These are phyloP conservation scores for Rhodotorula mucilaginosa DNA, from an alignment of 1,284 basidiomycete species.

Conservation along the genomic window DNA sequence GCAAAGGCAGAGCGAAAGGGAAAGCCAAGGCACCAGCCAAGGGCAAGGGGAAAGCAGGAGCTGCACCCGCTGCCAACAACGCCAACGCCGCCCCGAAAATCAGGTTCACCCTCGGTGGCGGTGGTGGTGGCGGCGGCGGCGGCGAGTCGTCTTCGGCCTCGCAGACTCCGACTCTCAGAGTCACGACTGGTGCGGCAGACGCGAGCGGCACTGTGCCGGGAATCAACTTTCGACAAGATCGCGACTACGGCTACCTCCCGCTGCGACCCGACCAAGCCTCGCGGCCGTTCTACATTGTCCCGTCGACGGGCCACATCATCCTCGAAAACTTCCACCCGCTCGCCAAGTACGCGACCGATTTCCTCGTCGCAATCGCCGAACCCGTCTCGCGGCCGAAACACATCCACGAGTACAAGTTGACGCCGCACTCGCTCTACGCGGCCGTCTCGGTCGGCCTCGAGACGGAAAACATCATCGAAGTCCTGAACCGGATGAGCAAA, in stretches of 20 bases:
- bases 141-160: not conserved
- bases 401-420: conserved; percentile 99
- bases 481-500: conserved; percentile 53
- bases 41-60: conserved; percentile 1
- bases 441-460: conserved; percentile 97
- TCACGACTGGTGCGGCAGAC: conserved; percentile 1
- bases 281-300: conserved; percentile 90
- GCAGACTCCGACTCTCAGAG: conserved; percentile 11
- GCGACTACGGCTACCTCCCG: conserved; percentile 76
- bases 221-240: conserved; percentile 28
- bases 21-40: not conserved
- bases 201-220: conserved; percentile 20
- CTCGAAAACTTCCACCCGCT: conserved; percentile 94
- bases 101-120: conserved; percentile 20
- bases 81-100: not conserved
- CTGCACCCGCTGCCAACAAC: conserved; percentile 1
- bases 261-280: conserved; percentile 85
- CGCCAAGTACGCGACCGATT: conserved; percentile 97
- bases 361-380: conserved; percentile 95
- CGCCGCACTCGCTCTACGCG: conserved; percentile 94
- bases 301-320: conserved; percentile 76
- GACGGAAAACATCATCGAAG: conserved; percentile 98
- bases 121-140: conserved; percentile 3
- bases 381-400: conserved; percentile 97
- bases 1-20: conserved; percentile 1